phyloP scores from a whole-genome alignment of 2,329 filamentous ascomycete species.

The Aspergillus proliferans region DNA sequence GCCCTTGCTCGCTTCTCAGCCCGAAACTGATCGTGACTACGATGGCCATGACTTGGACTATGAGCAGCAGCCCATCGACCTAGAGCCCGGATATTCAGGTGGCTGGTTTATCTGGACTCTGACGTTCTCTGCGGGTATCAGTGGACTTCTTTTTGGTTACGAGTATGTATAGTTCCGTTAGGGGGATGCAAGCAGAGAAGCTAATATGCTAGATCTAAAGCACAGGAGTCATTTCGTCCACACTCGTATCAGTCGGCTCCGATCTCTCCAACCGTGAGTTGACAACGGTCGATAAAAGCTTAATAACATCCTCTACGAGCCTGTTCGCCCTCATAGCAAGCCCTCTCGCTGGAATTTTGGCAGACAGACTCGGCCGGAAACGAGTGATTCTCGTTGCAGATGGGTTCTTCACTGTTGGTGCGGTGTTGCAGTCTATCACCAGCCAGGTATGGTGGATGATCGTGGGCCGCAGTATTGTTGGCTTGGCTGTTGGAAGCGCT shows the following conservation, averaged over 20 bases:
- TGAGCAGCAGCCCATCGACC: constrained; percentile 6
- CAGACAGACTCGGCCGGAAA: constrained; percentile 44
- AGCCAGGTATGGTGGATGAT: constrained; percentile 42
- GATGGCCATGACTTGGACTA: constrained; percentile 6
- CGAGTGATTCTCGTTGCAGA: constrained; percentile 44
- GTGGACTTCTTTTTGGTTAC: constrained; percentile 56
- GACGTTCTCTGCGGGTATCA: constrained; percentile 53
- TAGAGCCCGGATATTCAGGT: constrained; percentile 17
- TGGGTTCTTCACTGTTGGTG: constrained; percentile 40
- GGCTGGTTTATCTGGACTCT: constrained; percentile 50
- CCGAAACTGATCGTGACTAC: constrained; percentile 3
- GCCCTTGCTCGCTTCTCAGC: constrained; percentile 24
- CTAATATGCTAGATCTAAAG: constrained; percentile 26
- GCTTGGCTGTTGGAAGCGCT: constrained; percentile 42
- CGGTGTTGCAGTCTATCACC: constrained; percentile 38
- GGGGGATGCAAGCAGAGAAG: not conserved
- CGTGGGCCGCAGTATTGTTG: constrained; percentile 41
- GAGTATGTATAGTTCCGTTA: constrained; percentile 39
- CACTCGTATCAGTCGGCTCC: constrained; percentile 50
- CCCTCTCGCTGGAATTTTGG: constrained; percentile 49
- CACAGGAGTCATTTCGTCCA: constrained; percentile 57
- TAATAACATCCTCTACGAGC: constrained; percentile 54
- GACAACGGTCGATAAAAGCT: constrained; percentile 52
- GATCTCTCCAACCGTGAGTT: constrained; percentile 47
- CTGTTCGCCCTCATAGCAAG: constrained; percentile 53